A percentile compares a stretch with the other conserved stretches of the same genome.
These are phyloP conservation scores for Aspergillus saccharolyticus DNA, from an alignment of 495 filamentous ascomycete species.

Conservation along the genomic window DNA sequence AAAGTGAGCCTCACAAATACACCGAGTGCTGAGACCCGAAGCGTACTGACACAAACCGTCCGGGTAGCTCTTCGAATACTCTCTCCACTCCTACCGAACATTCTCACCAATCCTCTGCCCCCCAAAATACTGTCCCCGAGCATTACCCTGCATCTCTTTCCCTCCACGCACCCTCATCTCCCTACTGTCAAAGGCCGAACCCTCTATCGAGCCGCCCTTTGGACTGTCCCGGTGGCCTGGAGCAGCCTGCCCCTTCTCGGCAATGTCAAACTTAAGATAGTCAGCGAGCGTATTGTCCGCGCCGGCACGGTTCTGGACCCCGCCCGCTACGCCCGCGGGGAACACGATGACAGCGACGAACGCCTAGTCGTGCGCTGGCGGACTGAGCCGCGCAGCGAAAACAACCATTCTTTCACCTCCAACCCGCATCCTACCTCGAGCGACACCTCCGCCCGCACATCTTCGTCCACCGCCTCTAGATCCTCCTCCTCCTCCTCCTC, in stretches of 20 bases:
- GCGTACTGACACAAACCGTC: constrained; percentile 1
- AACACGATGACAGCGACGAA: constrained; percentile 53
- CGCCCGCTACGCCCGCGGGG: constrained; percentile 16
- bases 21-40: not conserved
- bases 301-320: constrained; percentile 36
- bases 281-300: constrained; percentile 79
- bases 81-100: constrained; percentile 78
- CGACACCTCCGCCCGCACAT: not conserved
- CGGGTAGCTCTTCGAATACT: constrained; percentile 72
- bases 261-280: constrained; percentile 79
- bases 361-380: constrained; percentile 85
- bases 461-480: not conserved
- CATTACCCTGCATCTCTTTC: constrained; percentile 93
- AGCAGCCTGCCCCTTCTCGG: constrained; percentile 83
- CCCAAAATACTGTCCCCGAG: constrained; percentile 80
- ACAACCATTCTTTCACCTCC: constrained; percentile 13
- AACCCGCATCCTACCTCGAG: constrained; percentile 1
- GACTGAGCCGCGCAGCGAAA: constrained; percentile 48
- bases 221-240: constrained; percentile 95
- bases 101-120: constrained; percentile 77
- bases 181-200: constrained; percentile 86
- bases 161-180: constrained; percentile 91
- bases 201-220: constrained; percentile 85
- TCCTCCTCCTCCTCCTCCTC: constrained; percentile 10
- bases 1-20: constrained; percentile 52